A percentile compares a stretch with the other conserved stretches of the same genome.
Conservation (phyloP, 2,329 filamentous ascomycete species). For the Sarocladium strictum region DNA sequence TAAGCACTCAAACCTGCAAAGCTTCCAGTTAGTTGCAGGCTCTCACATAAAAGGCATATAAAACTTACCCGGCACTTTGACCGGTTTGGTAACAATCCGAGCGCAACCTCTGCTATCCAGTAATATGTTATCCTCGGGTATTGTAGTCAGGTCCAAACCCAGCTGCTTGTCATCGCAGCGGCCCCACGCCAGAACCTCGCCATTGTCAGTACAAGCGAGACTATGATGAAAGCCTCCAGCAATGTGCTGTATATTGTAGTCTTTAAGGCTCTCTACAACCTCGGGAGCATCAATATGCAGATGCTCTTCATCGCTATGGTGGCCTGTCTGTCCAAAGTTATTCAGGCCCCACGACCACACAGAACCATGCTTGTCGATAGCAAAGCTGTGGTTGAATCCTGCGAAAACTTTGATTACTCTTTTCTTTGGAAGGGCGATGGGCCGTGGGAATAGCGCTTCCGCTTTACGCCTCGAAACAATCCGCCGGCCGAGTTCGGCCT, state of each 20-base stretch:
- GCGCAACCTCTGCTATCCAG: slow-evolving; percentile 50
- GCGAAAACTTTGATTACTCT: slow-evolving; percentile 30
- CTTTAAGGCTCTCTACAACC: slow-evolving; percentile 45
- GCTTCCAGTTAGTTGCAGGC: slow-evolving; percentile 33
- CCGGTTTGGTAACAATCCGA: slow-evolving; percentile 46
- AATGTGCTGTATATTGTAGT: slow-evolving; percentile 49
- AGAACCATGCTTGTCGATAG: neutral
- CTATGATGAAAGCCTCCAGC: slow-evolving; percentile 63
- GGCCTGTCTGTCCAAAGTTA: slow-evolving; percentile 63
- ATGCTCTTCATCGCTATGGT: slow-evolving; percentile 35
- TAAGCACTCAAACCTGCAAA: slow-evolving; percentile 31
- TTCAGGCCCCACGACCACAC: slow-evolving; percentile 61
- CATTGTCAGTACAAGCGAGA: slow-evolving; percentile 43
- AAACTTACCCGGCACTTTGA: slow-evolving; percentile 17
- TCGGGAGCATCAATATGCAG: neutral
- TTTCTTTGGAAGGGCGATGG: slow-evolving; percentile 16
- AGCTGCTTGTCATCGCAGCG: slow-evolving; percentile 35
- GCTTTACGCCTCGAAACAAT: slow-evolving; percentile 20
- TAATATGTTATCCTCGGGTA: slow-evolving; percentile 38
- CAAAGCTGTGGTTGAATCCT: neutral
- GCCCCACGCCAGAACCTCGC: slow-evolving; percentile 47
- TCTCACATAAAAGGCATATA: neutral
- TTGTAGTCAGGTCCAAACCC: slow-evolving; percentile 43
- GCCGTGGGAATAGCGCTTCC: slow-evolving; percentile 39
- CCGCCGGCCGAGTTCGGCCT: slow-evolving; percentile 21